These are phyloP conservation scores for Echinochloa phyllopogon DNA, from an alignment of 176 grass and related monocot species.

Conservation along the genomic window DNA sequence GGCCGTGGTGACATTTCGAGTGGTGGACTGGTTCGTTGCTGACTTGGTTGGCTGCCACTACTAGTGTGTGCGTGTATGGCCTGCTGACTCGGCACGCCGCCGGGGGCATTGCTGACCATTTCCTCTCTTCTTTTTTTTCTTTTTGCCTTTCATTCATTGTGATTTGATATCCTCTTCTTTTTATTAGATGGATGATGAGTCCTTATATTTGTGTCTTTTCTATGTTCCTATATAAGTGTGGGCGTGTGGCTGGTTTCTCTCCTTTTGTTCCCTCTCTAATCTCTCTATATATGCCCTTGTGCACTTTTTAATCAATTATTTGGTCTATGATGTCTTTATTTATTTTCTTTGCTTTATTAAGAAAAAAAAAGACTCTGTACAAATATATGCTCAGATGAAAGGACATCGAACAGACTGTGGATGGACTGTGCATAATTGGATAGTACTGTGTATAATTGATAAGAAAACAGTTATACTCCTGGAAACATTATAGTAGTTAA, in stretches of 20 bases:
- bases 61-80: neutral
- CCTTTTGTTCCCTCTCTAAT: neutral
- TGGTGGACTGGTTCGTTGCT: conserved; percentile 39
- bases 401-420: no score
- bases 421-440: no score
- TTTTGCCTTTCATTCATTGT: neutral
- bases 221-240: no score
- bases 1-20: neutral
- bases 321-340: no score
- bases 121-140: neutral
- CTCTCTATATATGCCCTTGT: neutral
- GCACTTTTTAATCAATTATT: neutral
- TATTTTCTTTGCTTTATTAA: no score
- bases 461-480: no score
- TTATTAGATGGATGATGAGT: neutral
- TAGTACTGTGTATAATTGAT: no score
- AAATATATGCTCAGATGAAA: no score
- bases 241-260: no score
- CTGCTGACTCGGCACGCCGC: conserved; percentile 29
- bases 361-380: no score
- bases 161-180: neutral
- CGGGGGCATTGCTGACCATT: no score
- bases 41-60: conserved; percentile 67
- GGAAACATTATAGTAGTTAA: no score
- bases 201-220: neutral